Conservation (phyloP, 2,329 filamentous ascomycete genomes). For the Stromatinia cepivora region DNA sequence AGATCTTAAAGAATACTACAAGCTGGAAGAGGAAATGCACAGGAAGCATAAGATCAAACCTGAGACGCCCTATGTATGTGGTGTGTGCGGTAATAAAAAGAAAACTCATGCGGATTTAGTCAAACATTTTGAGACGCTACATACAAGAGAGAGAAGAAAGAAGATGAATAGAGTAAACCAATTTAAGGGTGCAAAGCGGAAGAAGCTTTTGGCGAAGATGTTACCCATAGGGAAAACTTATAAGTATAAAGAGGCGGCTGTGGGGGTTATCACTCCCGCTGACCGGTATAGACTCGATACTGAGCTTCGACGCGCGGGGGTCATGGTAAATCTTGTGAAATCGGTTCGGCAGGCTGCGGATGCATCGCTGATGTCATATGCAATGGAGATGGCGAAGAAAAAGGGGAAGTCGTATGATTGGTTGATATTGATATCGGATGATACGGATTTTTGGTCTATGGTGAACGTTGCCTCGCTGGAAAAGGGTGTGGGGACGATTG, state of each 20-base stretch:
- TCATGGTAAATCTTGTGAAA: neutral
- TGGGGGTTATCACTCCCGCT: neutral
- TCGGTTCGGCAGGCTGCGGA: neutral
- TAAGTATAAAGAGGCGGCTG: neutral
- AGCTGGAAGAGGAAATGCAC: neutral
- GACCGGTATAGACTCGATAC: slow-evolving; percentile 2
- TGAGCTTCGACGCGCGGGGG: slow-evolving; percentile 4
- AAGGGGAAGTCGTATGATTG: neutral
- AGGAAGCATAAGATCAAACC: neutral
- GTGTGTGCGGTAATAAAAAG: neutral
- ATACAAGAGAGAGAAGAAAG: neutral
- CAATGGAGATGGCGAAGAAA: neutral
- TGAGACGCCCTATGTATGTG: slow-evolving; percentile 1
- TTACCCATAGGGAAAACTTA: neutral
- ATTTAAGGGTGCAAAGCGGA: neutral
- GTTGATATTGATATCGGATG: slow-evolving; percentile 11
- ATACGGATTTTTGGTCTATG: neutral
- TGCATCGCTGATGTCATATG: neutral
- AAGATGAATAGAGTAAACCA: neutral
- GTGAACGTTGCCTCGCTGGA: neutral
- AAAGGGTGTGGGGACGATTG: neutral
- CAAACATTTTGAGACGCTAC: neutral
- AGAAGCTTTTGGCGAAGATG: neutral
- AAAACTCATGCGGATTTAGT: neutral
- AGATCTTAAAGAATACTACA: neutral